Conservation (phyloP, 192 early-diverging fungal genomes). For the Borealophlyctis nickersoniae region DNA sequence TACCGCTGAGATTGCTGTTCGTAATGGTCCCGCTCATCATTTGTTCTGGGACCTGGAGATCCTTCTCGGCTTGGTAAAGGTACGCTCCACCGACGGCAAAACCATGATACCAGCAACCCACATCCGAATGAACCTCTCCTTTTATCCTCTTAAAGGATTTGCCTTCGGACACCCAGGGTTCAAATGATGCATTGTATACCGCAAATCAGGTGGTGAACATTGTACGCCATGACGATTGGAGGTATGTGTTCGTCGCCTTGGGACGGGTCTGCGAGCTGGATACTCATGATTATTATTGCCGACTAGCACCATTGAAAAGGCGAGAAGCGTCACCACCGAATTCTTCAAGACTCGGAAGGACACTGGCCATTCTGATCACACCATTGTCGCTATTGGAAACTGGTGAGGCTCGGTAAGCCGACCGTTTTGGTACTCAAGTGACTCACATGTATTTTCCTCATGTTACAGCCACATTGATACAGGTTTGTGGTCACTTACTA, state of each 20-base stretch:
- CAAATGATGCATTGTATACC: constrained; percentile 74
- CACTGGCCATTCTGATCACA: constrained; percentile 56
- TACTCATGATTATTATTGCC: neutral
- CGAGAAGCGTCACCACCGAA: constrained; percentile 46
- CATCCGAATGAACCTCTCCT: neutral
- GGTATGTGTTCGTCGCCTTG: constrained; percentile 6
- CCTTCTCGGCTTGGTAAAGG: constrained; percentile 64
- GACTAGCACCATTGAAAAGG: constrained; percentile 36
- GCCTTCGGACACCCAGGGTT: constrained; percentile 63
- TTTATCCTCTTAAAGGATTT: constrained; percentile 63
- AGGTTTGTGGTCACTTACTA: constrained; percentile 18
- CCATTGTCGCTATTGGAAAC: constrained; percentile 85
- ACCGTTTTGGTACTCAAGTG: constrained; percentile 3
- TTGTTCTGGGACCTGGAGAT: constrained; percentile 77
- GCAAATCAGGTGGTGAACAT: constrained; percentile 80
- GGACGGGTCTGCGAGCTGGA: neutral
- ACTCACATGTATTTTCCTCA: no score
- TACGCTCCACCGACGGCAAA: constrained; percentile 1
- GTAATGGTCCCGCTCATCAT: constrained; percentile 65
- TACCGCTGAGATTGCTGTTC: constrained; percentile 67
- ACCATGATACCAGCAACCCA: constrained; percentile 8
- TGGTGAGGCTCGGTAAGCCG: constrained; percentile 44
- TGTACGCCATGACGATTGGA: constrained; percentile 51
- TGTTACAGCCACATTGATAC: constrained; percentile 63
- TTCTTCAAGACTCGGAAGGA: constrained; percentile 67